These are phyloP conservation scores for Straminergon stramineum DNA, from an alignment of 225 moss, liverwort and hornwort species.

Conservation along the genomic window DNA sequence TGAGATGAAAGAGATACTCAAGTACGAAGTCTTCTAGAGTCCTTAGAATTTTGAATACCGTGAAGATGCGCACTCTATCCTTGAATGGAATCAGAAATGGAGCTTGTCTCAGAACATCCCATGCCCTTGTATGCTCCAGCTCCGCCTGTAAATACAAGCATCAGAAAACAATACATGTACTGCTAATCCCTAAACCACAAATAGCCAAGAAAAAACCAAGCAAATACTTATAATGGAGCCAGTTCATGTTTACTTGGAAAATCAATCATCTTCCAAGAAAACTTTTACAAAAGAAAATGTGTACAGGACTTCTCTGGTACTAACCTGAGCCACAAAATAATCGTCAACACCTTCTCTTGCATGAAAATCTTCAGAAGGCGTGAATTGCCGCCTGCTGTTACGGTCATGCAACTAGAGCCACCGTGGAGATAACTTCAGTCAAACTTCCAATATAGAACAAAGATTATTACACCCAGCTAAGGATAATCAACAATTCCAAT, in stretches of 20 bases:
- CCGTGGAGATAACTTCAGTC: neutral
- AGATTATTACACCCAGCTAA: neutral
- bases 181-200: neutral
- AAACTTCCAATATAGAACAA: neutral
- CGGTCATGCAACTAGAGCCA: slow-evolving; percentile 88
- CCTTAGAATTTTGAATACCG: slow-evolving; percentile 42
- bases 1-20: neutral
- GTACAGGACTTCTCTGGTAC: neutral
- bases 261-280: neutral
- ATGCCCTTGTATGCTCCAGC: slow-evolving; percentile 83
- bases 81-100: slow-evolving; percentile 96
- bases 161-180: neutral
- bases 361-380: slow-evolving; percentile 75
- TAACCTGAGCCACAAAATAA: slow-evolving; percentile 82
- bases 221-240: neutral
- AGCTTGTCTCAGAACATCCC: slow-evolving; percentile 75
- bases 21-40: neutral
- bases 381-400: slow-evolving; percentile 92
- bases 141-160: slow-evolving; percentile 58
- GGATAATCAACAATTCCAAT: neutral
- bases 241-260: neutral
- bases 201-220: neutral
- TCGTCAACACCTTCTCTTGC: slow-evolving; percentile 95
- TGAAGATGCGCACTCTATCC: slow-evolving; percentile 96
- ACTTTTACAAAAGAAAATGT: neutral